Evolutionary conservation across 768 basidiomycete genomes (phyloP).

Genomic region (Tylopilus balloui): DNA sequence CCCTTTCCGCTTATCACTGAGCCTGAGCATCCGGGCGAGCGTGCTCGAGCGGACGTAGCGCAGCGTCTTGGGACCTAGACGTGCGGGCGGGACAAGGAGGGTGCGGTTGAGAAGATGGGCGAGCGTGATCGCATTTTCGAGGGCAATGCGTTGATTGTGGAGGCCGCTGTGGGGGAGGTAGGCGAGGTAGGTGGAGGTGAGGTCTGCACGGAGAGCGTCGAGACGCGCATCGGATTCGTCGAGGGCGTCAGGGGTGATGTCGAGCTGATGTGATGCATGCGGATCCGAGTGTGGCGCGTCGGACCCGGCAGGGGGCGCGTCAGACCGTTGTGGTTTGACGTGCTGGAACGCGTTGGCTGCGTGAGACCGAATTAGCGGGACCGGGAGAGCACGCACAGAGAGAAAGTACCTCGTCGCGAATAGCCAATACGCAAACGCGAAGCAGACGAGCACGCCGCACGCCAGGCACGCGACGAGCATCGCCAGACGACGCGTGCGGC

Average conservation of each 20-base stretch:
- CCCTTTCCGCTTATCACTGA: slow-evolving; percentile 47
- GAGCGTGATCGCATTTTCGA: slow-evolving; percentile 81
- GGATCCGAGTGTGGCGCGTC: background rate
- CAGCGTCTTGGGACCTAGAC: slow-evolving; percentile 57
- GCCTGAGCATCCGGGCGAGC: slow-evolving; percentile 41
- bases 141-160: slow-evolving; percentile 82
- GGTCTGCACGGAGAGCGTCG: slow-evolving; percentile 12
- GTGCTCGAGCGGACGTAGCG: slow-evolving; percentile 54
- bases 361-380: slow-evolving; percentile 17
- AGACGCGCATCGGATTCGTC: slow-evolving; percentile 19
- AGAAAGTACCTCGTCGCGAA: slow-evolving; percentile 54
- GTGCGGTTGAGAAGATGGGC: slow-evolving; percentile 69
- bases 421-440: slow-evolving; percentile 60
- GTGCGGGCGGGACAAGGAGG: slow-evolving; percentile 71
- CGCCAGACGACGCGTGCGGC: slow-evolving; percentile 35
- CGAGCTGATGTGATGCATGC: background rate
- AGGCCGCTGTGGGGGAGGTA: slow-evolving; percentile 83
- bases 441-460: slow-evolving; percentile 48
- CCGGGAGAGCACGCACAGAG: slow-evolving; percentile 13
- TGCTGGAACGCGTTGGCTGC: slow-evolving; percentile 20
- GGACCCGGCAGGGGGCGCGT: background rate
- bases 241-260: slow-evolving; percentile 30
- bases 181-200: slow-evolving; percentile 49
- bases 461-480: slow-evolving; percentile 44
- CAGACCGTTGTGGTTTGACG: slow-evolving; percentile 1